phyloP scores from a whole-genome alignment of 2,329 filamentous ascomycete species.

The Cryoendolithus antarcticus region DNA sequence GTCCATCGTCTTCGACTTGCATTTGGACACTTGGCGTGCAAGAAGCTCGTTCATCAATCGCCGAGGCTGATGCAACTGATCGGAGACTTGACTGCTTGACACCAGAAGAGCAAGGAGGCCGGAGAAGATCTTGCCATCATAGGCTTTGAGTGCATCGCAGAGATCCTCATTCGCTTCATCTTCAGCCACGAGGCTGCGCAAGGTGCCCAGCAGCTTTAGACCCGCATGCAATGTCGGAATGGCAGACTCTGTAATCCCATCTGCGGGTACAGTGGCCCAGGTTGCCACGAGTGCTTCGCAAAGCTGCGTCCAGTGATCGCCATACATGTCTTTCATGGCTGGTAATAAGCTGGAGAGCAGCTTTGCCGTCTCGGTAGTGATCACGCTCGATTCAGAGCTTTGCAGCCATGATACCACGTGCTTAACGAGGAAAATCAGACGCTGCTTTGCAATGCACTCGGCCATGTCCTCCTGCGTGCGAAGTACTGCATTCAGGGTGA shows the following conservation, averaged over 20 bases:
- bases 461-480: constrained; percentile 36
- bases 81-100: constrained; percentile 30
- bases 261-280: constrained; percentile 20
- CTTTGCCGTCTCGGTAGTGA: constrained; percentile 44
- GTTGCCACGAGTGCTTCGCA: constrained; percentile 23
- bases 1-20: constrained; percentile 49
- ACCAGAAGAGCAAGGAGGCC: constrained; percentile 54
- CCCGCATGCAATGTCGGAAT: constrained; percentile 50
- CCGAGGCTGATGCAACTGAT: constrained; percentile 50
- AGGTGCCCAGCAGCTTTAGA: constrained; percentile 52
- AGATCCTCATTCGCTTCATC: constrained; percentile 78
- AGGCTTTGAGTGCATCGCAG: constrained; percentile 56
- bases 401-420: constrained; percentile 63
- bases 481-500: constrained; percentile 43
- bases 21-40: constrained; percentile 52
- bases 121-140: constrained; percentile 42
- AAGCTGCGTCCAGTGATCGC: constrained; percentile 63
- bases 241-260: constrained; percentile 9
- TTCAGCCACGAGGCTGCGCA: constrained; percentile 44
- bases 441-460: constrained; percentile 43
- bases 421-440: constrained; percentile 71
- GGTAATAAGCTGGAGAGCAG: constrained; percentile 50
- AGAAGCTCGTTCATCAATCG: constrained; percentile 66
- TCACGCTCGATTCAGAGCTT: constrained; percentile 34
- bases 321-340: constrained; percentile 69